Evolutionary conservation across 2,329 filamentous ascomycete species (phyloP).

Genomic region (Ophiostoma quercus): DNA sequence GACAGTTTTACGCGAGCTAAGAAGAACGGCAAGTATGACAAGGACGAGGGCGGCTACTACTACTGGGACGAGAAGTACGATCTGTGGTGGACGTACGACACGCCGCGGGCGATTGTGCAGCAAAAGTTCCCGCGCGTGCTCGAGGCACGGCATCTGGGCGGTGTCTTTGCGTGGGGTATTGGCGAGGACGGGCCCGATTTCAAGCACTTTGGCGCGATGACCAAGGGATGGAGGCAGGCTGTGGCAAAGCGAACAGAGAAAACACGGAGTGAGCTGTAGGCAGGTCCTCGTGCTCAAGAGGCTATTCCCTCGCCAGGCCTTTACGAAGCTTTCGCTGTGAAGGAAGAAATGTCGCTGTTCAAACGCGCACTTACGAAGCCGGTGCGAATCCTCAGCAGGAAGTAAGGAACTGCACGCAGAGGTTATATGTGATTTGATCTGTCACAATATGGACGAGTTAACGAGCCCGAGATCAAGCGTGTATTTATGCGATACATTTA

Average conservation of each 20-base stretch:
- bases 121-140: constrained; percentile 60
- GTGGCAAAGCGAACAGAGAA: constrained; percentile 12
- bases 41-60: constrained; percentile 57
- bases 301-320: neutral
- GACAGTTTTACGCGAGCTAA: constrained; percentile 55
- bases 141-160: constrained; percentile 52
- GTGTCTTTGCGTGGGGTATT: constrained; percentile 70
- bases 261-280: constrained; percentile 30
- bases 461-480: neutral
- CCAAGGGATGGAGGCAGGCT: constrained; percentile 28
- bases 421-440: neutral
- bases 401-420: neutral
- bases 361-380: neutral
- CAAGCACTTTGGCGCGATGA: constrained; percentile 37
- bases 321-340: neutral
- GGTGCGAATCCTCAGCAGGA: neutral
- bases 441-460: neutral
- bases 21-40: constrained; percentile 51
- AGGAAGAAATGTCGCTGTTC: neutral
- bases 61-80: constrained; percentile 57
- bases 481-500: neutral
- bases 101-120: constrained; percentile 48
- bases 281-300: neutral
- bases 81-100: constrained; percentile 73
- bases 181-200: constrained; percentile 58